Evolutionary conservation across 495 filamentous ascomycete species (phyloP).

Genomic region (Alectoria sarmentosa): DNA sequence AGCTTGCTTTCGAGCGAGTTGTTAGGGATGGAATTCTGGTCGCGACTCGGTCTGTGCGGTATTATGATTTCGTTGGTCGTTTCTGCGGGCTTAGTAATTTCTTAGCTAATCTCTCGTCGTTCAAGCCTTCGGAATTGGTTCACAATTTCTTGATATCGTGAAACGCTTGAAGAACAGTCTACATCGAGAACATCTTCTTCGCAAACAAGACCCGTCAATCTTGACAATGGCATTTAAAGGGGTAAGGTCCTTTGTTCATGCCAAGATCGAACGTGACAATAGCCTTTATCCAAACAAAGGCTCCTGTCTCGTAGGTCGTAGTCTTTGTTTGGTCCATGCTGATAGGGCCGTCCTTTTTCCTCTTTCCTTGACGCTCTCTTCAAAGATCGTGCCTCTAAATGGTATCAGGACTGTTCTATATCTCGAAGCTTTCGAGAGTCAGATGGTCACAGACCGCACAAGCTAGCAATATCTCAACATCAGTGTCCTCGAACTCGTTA

Average conservation of each 20-base stretch:
- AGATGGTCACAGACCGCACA: background rate
- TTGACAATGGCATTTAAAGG: background rate
- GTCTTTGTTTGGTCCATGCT: no score
- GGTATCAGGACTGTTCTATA: background rate
- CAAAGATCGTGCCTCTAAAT: background rate
- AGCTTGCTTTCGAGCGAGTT: background rate
- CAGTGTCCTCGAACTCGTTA: background rate
- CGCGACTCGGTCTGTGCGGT: background rate
- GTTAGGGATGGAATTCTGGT: background rate
- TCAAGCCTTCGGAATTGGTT: background rate
- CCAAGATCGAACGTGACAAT: background rate
- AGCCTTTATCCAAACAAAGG: no score
- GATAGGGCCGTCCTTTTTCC: no score
- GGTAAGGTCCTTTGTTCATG: background rate
- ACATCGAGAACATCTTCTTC: background rate
- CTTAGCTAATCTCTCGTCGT: background rate
- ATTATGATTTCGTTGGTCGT: background rate
- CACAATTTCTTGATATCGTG: background rate
- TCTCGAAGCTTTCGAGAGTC: background rate
- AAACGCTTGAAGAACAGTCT: background rate
- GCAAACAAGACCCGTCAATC: background rate
- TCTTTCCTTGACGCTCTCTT: no score
- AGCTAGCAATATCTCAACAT: background rate
- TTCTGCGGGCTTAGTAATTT: background rate
- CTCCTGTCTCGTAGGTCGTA: no score